Evolutionary conservation across 495 filamentous ascomycete species (phyloP).

Genomic region (Podospora sp.): DNA sequence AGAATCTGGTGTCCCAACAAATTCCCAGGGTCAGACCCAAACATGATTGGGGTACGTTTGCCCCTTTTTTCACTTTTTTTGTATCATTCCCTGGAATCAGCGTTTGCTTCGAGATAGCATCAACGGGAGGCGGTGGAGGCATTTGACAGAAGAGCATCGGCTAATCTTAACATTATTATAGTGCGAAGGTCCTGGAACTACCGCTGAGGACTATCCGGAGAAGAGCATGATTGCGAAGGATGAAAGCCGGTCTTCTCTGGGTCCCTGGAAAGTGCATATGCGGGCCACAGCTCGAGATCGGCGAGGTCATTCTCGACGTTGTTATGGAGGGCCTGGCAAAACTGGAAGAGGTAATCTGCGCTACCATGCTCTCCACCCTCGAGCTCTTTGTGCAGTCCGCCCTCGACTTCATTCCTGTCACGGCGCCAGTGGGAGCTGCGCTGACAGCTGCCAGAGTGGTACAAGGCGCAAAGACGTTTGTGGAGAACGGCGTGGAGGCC

Average conservation of each 20-base stretch:
- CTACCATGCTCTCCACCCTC: neutral
- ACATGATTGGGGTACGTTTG: neutral
- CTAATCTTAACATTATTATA: neutral
- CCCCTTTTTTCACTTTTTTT: no score
- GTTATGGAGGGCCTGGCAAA: constrained; percentile 1
- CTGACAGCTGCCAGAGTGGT: neutral
- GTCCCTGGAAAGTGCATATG: neutral
- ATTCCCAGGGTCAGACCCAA: neutral
- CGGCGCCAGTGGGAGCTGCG: neutral
- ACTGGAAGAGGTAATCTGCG: neutral
- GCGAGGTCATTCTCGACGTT: neutral
- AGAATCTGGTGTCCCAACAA: neutral
- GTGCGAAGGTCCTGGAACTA: constrained; percentile 1
- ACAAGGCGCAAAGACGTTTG: constrained; percentile 2
- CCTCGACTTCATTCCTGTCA: neutral
- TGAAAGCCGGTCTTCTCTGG: neutral
- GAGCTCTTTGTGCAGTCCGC: neutral
- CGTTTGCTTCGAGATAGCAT: neutral
- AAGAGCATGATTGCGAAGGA: neutral
- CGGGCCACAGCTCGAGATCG: neutral
- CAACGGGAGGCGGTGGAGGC: no score
- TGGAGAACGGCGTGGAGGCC: neutral
- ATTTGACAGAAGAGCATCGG: no score
- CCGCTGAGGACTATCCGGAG: neutral
- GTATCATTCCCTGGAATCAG: no score